Percentiles rank a stretch among this genome's conserved stretches.
Conservation (phyloP, 495 filamentous ascomycete genomes). For the Neurospora sp. region DNA sequence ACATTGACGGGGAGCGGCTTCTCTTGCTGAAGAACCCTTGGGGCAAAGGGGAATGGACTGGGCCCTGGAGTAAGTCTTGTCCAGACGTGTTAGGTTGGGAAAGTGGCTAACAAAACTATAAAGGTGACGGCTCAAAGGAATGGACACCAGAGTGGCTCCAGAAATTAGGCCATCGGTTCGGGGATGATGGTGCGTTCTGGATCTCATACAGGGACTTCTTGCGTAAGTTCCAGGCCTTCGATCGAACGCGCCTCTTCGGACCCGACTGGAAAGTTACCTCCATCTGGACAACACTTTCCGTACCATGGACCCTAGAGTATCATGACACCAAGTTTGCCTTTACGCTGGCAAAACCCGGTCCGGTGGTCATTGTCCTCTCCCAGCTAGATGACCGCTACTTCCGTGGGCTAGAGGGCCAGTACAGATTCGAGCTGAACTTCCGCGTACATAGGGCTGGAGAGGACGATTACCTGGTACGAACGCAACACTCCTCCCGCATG, state of each 20-base stretch:
- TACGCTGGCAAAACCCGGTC: conserved; percentile 52
- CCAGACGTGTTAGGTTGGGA: neutral
- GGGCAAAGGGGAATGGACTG: conserved; percentile 76
- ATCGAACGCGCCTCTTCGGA: conserved; percentile 85
- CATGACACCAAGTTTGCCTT: conserved; percentile 74
- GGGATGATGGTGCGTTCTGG: conserved; percentile 72
- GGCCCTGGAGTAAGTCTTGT: conserved; percentile 53
- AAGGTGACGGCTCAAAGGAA: conserved; percentile 69
- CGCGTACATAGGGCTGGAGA: conserved; percentile 72
- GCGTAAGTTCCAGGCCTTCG: conserved; percentile 70
- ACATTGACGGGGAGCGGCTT: conserved; percentile 64
- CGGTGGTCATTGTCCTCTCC: conserved; percentile 68
- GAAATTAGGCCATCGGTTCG: conserved; percentile 70
- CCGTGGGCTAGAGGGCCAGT: conserved; percentile 72
- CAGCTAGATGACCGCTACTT: conserved; percentile 86
- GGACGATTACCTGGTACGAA: conserved; percentile 77
- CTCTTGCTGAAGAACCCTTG: conserved; percentile 80
- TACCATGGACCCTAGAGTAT: conserved; percentile 82
- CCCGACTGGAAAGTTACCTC: conserved; percentile 71
- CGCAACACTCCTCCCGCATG: conserved; percentile 59
- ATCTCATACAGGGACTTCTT: conserved; percentile 72
- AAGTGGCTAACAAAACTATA: neutral
- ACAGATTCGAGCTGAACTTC: conserved; percentile 67
- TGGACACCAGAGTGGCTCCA: conserved; percentile 87
- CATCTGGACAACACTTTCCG: conserved; percentile 73